Percentiles rank a stretch among this genome's conserved stretches.
Conservation (phyloP, 164 flowering plant genomes). For the Santalum album region DNA sequence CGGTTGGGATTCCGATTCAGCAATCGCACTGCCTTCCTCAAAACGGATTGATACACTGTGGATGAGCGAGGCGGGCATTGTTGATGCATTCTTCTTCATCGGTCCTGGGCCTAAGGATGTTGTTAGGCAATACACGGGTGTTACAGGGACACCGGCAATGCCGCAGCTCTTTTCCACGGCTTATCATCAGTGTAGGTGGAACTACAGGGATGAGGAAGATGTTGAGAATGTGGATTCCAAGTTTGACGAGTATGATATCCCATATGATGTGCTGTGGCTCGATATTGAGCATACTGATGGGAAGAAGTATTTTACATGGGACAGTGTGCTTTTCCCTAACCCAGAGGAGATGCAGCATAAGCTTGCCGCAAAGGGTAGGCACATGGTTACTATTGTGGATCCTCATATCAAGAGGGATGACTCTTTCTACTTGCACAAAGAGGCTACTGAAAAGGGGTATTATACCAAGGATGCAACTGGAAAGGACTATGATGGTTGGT, state of each 20-base stretch:
- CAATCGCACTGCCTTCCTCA: constrained; percentile 40
- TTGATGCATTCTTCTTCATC: constrained; percentile 85
- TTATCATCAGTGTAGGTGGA: constrained; percentile 97
- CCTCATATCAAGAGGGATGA: constrained; percentile 97
- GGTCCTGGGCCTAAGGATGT: constrained; percentile 97
- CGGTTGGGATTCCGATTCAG: constrained; percentile 73
- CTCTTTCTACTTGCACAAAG: constrained; percentile 65
- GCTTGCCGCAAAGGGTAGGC: constrained; percentile 84
- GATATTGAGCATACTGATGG: constrained; percentile 98
- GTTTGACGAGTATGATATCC: constrained; percentile 90
- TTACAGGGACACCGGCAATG: constrained; percentile 78
- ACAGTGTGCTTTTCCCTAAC: constrained; percentile 58
- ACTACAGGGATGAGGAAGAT: constrained; percentile 96
- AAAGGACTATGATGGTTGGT: constrained; percentile 96
- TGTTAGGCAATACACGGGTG: constrained; percentile 60
- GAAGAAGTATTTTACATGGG: constrained; percentile 96
- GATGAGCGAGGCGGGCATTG: constrained; percentile 98
- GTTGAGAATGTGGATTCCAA: constrained; percentile 76
- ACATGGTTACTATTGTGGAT: constrained; percentile 94
- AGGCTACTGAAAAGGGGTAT: constrained; percentile 72
- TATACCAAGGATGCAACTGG: constrained; percentile 88
- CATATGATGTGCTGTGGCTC: constrained; percentile 97
- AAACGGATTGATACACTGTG: constrained; percentile 78
- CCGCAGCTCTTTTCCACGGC: constrained; percentile 82
- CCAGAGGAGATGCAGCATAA: constrained; percentile 91